phyloP scores from a whole-genome alignment of 345 rosid species.

The Syzygium oleosum region DNA sequence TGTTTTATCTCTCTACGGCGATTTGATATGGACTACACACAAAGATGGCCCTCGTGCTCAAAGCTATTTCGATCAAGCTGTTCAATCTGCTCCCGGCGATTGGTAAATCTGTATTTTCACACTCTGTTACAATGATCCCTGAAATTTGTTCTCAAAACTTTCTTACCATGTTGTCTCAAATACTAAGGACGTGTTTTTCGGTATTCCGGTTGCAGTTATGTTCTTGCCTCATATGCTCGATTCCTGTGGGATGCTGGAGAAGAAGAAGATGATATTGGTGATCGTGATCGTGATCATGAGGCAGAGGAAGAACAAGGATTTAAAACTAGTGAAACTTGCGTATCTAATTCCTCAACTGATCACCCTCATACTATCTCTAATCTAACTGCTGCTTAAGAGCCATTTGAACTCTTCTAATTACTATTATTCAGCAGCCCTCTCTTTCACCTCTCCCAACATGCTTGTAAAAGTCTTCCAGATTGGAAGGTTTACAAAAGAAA shows the following conservation, averaged over 20 bases:
- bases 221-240: conserved; percentile 38
- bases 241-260: conserved; percentile 37
- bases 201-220: conserved; percentile 23
- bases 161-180: no score
- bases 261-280: conserved; percentile 13
- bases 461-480: background rate
- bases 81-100: conserved; percentile 36
- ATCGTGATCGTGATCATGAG: background rate
- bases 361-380: background rate
- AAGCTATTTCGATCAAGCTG: conserved; percentile 37
- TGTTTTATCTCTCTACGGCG: conserved; percentile 40
- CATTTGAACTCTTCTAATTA: background rate
- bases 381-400: conserved; percentile 7
- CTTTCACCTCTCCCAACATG: background rate
- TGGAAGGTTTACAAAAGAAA: background rate
- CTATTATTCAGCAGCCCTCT: background rate
- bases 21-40: conserved; percentile 40
- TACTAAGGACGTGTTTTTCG: background rate
- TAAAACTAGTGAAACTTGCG: background rate
- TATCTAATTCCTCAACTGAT: background rate
- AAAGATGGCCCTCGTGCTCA: conserved; percentile 35
- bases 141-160: background rate
- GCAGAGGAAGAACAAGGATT: background rate
- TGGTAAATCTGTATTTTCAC: conserved; percentile 13
- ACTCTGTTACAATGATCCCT: background rate